Base-by-base conservation (phyloP, 306 rosid species). In the Abrus pulchellus region DNA sequence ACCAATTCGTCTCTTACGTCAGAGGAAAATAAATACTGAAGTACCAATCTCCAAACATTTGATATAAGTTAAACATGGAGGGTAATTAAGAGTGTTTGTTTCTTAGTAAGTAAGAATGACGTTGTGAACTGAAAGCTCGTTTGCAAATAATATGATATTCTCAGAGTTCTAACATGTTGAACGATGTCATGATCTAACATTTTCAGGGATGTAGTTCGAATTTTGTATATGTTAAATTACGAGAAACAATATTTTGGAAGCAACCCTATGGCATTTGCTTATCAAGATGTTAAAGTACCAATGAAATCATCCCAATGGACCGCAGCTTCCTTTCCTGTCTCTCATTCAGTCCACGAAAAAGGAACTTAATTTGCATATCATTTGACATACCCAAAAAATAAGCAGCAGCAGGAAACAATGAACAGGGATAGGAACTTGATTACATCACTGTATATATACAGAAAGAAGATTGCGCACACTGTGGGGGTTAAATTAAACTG, bases 71-170 rank as follows among this genome's bases (percentile, higher is more conserved):
- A 36, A 36, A 0, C 40, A 36, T 4, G 3, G 40, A 36, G 1
- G 40, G 40, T 1, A 2, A 36, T 9, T 59, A 29, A 59, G 65
- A 9, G 14, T 9, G 65, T 29, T 32, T 9, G 41, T 32, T 59
- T 59, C 65, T 12, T 70, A 27, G 53, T 69, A 71, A 69, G 36
- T 49, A 45, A 68, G 76, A 69, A 59, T 70, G 64, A 70, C 77
- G 55, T 38, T 20, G 72, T 14, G 49, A 27, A 34, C 30, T 0
- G 30, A 20, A 63, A 36, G 20, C 6, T 73, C 8, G 40, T 6
- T 27, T 1, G 12, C 10, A 12, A 29, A 30, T 44, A 28, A 43
- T 20, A 52, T 52, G 29, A 56, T 41, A 28, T 34, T 34, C n/a
- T 44, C 30, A 45, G 45, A 60, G 34, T 75, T 45, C 43, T 3